Evolutionary conservation across 129 eudicot species (phyloP), one percentile per base, ranked within the genome.

Genomic region (Flaveria robusta): DNA sequence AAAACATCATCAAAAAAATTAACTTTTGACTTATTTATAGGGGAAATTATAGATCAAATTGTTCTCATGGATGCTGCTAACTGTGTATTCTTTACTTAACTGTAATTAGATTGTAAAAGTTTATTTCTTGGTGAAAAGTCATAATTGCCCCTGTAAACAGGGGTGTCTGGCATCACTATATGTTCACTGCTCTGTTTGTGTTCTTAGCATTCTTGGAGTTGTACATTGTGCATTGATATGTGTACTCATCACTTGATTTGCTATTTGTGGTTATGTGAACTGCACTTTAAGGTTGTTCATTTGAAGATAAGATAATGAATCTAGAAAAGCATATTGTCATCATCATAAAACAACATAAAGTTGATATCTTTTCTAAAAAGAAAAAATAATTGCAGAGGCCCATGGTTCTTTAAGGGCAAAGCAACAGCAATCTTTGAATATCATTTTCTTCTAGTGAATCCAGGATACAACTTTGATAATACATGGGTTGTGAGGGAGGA

Each of bases 331-430:
- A 71, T 72, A 52, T 51, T 72, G 68, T 46, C 22, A 71, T 72
- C 12, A 65, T 72, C 74, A 64, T 71, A 72, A 55, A 63, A 29
- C 55, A 41, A 72, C 49, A 16, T n/a, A 74, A 80, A 80, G 79
- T 31, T 65, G 20, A 18, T 66, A 42, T 80, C 83, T 80, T 80
- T 66, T 18, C 43, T 34, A 19, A 31, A 72, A 73, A 80, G 79
- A 66, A 66, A 79, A 66, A 74, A 80, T 80, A 74, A 80, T 72
- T 66, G 75, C 69, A 79, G 23, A 80, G 70, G 75, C 51, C 68
- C 79, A 54, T 66, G 26, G 54, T 74, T 49, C 67, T 79, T 73
- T 66, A 54, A 58, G 2, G 66, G 75, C 43, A 80, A 73, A 80
- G 79, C 75, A 80, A 74, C 83, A 74, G 5, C 68, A 72, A 23